Conservation (phyloP, 768 basidiomycete species). For the Termitomyces sp. region DNA sequence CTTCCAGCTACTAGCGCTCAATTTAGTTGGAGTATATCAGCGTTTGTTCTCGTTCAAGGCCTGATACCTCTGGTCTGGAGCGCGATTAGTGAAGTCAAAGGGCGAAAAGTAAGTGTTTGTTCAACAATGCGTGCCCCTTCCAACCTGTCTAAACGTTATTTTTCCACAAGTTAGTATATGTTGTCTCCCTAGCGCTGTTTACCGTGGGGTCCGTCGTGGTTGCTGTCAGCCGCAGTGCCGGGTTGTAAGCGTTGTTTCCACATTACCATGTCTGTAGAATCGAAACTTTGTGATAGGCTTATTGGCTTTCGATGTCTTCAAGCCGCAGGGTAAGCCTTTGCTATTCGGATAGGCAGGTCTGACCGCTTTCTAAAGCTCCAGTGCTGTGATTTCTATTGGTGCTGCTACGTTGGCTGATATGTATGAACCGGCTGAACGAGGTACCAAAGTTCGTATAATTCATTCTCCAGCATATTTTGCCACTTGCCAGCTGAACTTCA, state of each 20-base stretch:
- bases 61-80: conserved; percentile 65
- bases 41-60: conserved; percentile 75
- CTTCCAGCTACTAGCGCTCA: conserved; percentile 58
- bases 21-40: conserved; percentile 64
- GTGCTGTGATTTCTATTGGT: conserved; percentile 47
- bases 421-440: conserved; percentile 70
- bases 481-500: conserved; percentile 17
- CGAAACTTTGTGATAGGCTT: conserved; percentile 31
- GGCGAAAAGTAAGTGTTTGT: conserved; percentile 52
- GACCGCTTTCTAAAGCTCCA: conserved; percentile 13
- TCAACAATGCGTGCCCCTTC: not conserved
- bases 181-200: conserved; percentile 50
- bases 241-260: conserved; percentile 30
- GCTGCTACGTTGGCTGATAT: conserved; percentile 79
- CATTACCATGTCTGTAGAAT: not conserved
- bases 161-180: conserved; percentile 47
- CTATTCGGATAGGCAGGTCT: not conserved
- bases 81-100: conserved; percentile 70
- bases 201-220: conserved; percentile 53
- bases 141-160: not conserved
- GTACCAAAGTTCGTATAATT: conserved; percentile 43
- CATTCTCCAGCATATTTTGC: not conserved
- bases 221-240: conserved; percentile 52
- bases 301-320: conserved; percentile 69
- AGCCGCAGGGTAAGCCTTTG: conserved; percentile 50